These are phyloP conservation scores for Fusarium fracticaudum DNA, from an alignment of 2,329 filamentous ascomycete genomes.

Conservation along the genomic window DNA sequence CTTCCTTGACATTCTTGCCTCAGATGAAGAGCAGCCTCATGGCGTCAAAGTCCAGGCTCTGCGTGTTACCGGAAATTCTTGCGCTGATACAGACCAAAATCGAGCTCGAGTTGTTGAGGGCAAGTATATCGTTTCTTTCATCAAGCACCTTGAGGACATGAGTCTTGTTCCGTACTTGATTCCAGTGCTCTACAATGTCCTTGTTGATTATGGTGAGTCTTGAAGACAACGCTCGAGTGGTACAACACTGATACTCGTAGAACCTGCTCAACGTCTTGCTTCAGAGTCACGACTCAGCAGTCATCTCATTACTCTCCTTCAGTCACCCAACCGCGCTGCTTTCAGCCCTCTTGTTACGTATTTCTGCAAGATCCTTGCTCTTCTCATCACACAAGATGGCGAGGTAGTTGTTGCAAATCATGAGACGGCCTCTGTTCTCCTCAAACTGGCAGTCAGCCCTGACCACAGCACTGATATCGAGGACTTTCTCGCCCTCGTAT, in stretches of 20 bases:
- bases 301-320: conserved; percentile 60
- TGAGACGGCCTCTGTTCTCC: conserved; percentile 58
- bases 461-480: conserved; percentile 59
- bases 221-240: not conserved
- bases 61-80: conserved; percentile 69
- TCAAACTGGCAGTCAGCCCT: conserved; percentile 58
- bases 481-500: conserved; percentile 62
- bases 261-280: conserved; percentile 65
- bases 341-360: conserved; percentile 59
- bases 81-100: conserved; percentile 71
- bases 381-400: conserved; percentile 63
- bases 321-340: conserved; percentile 54
- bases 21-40: conserved; percentile 49
- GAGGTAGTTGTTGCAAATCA: conserved; percentile 57
- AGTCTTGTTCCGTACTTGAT: conserved; percentile 62
- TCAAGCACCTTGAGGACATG: conserved; percentile 59
- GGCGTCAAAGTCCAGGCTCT: conserved; percentile 64
- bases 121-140: conserved; percentile 58
- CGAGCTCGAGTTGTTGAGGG: conserved; percentile 63
- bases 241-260: conserved; percentile 47
- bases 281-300: conserved; percentile 61
- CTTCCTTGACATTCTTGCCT: conserved; percentile 59
- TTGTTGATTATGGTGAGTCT: conserved; percentile 68
- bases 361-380: conserved; percentile 65
- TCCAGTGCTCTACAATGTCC: conserved; percentile 70